phyloP scores from a whole-genome alignment of 768 basidiomycete species.

The Hypsizygus marmoreus region DNA sequence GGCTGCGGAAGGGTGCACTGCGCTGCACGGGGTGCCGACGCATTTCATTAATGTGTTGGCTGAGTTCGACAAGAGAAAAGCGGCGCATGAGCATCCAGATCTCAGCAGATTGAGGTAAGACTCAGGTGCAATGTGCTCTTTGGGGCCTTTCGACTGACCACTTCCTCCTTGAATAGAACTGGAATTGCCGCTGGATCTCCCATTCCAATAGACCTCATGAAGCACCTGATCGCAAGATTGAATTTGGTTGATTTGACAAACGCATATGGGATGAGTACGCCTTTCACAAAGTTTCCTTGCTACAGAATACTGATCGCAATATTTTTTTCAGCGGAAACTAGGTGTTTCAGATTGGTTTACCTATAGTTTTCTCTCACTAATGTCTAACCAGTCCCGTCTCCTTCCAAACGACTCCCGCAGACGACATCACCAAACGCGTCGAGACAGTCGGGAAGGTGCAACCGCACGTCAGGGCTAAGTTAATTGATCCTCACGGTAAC shows the following conservation, averaged over 20 bases:
- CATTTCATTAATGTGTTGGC: slow-evolving; percentile 77
- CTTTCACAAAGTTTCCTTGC: not conserved
- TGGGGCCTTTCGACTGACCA: too few relatives aligned
- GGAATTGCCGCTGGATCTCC: slow-evolving; percentile 83
- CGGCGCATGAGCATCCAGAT: slow-evolving; percentile 47
- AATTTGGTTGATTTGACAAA: slow-evolving; percentile 73
- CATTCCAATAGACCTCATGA: slow-evolving; percentile 81
- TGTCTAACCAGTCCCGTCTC: slow-evolving; percentile 66
- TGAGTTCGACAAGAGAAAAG: slow-evolving; percentile 60
- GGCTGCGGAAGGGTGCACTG: slow-evolving; percentile 70
- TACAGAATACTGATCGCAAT: slow-evolving; percentile 2
- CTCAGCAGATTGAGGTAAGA: slow-evolving; percentile 56
- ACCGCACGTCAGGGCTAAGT: slow-evolving; percentile 78
- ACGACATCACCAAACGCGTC: slow-evolving; percentile 71
- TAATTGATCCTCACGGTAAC: slow-evolving; percentile 59
- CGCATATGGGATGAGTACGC: slow-evolving; percentile 87
- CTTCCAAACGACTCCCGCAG: slow-evolving; percentile 74
- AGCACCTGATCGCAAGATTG: slow-evolving; percentile 62
- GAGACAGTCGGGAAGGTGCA: slow-evolving; percentile 80
- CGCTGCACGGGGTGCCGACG: slow-evolving; percentile 83
- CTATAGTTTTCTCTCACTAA: not conserved
- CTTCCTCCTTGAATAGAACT: slow-evolving; percentile 46
- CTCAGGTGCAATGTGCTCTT: too few relatives aligned
- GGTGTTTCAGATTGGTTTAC: slow-evolving; percentile 32
- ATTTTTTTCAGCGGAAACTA: slow-evolving; percentile 63